Evolutionary conservation across 163 green algal species (phyloP), one percentile per base, ranked within the genome.

Genomic region (Scenedesmus sp.): DNA sequence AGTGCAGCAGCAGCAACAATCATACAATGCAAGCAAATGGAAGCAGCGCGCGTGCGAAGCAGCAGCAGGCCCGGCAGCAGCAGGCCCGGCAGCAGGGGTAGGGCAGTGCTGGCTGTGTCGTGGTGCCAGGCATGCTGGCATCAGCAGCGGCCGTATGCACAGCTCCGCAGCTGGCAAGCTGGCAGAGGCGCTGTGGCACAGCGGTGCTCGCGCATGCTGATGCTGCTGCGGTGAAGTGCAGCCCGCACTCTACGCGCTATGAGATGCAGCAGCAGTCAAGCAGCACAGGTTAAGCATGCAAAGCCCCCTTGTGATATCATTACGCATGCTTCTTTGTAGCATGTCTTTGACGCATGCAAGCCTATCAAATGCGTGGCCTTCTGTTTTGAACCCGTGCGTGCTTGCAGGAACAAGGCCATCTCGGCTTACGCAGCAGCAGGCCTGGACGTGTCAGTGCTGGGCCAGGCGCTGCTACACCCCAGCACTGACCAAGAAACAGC

Each of bases 371-470:
- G 34, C 34, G 34, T 46, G 34, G 34, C 34, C 34, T 46, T 46
- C 34, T 46, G 62, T 12, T 70, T 70, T 70, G 62, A 12, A 70
- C 10, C 10, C 12, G 62, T 20, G 3, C 34, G 0, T n/a, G 2
- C 55, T 85, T 77, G n/a, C 83, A 92, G 91, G 54, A 87, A 87
- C 82, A 74, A 87, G 16, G 97, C 95, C 12, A 92, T 98, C 6
- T 88, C 81, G 8, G 94, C 94, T 4, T 93, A 98, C 92, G 86
- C 88, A 16, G 59, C 84, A 10, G 94, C 93, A n/a, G 97, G 97
- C n/a, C 74, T 99, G 13, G 20, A 26, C 10, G 94, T 96, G 34
- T 87, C 94, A 60, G 90, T 96, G 73, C 92, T 97, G 55, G 94
- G 93, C 3, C 93, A 95, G 62, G 79, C 84, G 0, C 57, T 70